These are phyloP conservation scores for Ceratocystis variospora DNA, from an alignment of 2,329 filamentous ascomycete species.

Conservation along the genomic window DNA sequence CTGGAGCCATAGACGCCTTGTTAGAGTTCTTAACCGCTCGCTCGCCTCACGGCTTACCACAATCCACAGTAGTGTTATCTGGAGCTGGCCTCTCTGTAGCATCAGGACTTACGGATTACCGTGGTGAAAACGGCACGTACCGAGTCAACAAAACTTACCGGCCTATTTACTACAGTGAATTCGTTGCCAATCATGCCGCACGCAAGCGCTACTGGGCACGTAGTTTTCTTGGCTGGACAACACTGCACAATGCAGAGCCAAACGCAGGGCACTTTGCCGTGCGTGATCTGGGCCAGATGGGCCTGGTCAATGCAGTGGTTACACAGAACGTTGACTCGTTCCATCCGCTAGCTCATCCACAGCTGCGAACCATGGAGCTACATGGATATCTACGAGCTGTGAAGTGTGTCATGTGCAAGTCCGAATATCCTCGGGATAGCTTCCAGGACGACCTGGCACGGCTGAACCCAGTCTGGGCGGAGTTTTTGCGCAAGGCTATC, in stretches of 20 bases:
- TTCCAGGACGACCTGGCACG: conserved; percentile 65
- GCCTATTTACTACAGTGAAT: conserved; percentile 89
- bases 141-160: conserved; percentile 79
- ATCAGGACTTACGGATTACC: conserved; percentile 84
- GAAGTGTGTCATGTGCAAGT: conserved; percentile 66
- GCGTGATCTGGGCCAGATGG: conserved; percentile 54
- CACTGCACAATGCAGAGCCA: conserved; percentile 60
- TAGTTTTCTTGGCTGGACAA: conserved; percentile 86
- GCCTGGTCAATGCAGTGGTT: conserved; percentile 61
- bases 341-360: conserved; percentile 63
- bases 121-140: conserved; percentile 82
- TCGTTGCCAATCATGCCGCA: conserved; percentile 64
- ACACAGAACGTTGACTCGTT: conserved; percentile 98
- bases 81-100: conserved; percentile 90
- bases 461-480: conserved; percentile 77
- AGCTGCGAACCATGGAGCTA: conserved; percentile 63
- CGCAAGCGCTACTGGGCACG: conserved; percentile 92
- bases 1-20: conserved; percentile 65
- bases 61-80: conserved; percentile 41
- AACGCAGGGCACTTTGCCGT: conserved; percentile 72
- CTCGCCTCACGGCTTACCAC: conserved; percentile 33
- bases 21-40: conserved; percentile 58
- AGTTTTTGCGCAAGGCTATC: conserved; percentile 58
- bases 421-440: conserved; percentile 52
- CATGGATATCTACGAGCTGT: conserved; percentile 79